Percentiles rank a stretch among this genome's conserved stretches.
Evolutionary conservation across 2,329 filamentous ascomycete species (phyloP).

Genomic region (Davidsoniella eucalypti): DNA sequence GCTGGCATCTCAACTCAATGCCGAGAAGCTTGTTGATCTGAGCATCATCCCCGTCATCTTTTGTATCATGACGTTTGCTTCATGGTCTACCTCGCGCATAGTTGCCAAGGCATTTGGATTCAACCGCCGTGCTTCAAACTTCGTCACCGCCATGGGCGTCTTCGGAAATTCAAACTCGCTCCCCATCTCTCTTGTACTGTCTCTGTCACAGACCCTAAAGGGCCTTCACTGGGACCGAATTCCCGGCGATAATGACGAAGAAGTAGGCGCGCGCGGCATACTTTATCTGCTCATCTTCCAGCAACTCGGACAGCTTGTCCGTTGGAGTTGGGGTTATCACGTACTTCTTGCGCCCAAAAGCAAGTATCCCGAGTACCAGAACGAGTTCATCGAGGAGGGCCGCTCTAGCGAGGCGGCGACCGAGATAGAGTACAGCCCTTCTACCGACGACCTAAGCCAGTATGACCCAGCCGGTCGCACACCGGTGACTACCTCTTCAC

Average conservation of each 20-base stretch:
- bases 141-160: constrained; percentile 90
- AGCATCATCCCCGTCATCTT: constrained; percentile 95
- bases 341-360: constrained; percentile 77
- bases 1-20: constrained; percentile 81
- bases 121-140: constrained; percentile 74
- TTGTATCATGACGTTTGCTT: constrained; percentile 69
- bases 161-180: constrained; percentile 98
- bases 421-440: constrained; percentile 21
- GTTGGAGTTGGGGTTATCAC: constrained; percentile 98
- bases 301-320: constrained; percentile 82
- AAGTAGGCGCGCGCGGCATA: constrained; percentile 85
- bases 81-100: constrained; percentile 56
- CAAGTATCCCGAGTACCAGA: constrained; percentile 48
- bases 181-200: constrained; percentile 88
- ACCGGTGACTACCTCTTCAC: constrained; percentile 33
- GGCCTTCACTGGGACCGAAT: constrained; percentile 89
- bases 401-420: constrained; percentile 30
- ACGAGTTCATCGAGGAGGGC: constrained; percentile 28
- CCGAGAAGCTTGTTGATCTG: constrained; percentile 76
- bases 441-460: constrained; percentile 26
- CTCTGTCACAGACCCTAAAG: constrained; percentile 76
- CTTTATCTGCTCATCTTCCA: constrained; percentile 95
- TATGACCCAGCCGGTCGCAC: constrained; percentile 41
- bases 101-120: constrained; percentile 67
- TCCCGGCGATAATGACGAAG: constrained; percentile 83